A percentile compares a stretch with the other conserved stretches of the same genome.
phyloP scores from a whole-genome alignment of 2,329 filamentous ascomycete species.

The Apiospora rasikravindrae region DNA sequence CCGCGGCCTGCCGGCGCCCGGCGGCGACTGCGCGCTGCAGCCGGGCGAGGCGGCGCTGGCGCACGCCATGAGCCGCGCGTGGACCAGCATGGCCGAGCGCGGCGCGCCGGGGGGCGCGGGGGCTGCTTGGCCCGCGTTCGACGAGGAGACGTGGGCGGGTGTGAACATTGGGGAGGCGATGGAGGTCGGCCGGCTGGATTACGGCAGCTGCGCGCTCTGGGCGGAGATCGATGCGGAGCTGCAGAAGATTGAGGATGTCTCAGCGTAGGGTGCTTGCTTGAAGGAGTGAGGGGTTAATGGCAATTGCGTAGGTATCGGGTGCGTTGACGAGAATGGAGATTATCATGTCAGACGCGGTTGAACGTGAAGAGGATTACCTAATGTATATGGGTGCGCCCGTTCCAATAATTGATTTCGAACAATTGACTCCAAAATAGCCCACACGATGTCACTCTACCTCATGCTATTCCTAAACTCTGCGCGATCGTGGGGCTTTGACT shows the following conservation, averaged over 20 bases:
- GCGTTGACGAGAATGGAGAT: too few species aligned
- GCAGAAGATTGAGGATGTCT: not conserved
- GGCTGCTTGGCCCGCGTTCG: slow-evolving; percentile 28
- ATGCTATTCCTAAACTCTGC: too few species aligned
- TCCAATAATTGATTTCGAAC: too few species aligned
- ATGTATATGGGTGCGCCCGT: too few species aligned
- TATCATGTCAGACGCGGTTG: too few species aligned
- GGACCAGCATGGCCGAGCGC: slow-evolving; percentile 34
- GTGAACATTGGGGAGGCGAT: slow-evolving; percentile 25
- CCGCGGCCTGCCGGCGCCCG: slow-evolving; percentile 28
- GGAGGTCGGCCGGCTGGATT: slow-evolving; percentile 26
- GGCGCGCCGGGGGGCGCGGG: slow-evolving; percentile 26
- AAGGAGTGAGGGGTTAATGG: too few species aligned
- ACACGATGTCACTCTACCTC: too few species aligned
- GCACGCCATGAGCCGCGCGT: slow-evolving; percentile 31
- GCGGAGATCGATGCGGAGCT: slow-evolving; percentile 27
- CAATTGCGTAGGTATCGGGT: not conserved
- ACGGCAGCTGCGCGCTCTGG: slow-evolving; percentile 29
- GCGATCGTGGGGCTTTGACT: too few species aligned
- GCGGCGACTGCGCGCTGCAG: slow-evolving; percentile 34
- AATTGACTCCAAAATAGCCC: too few species aligned
- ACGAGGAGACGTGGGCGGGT: slow-evolving; percentile 23
- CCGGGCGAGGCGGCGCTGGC: slow-evolving; percentile 29
- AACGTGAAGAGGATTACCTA: too few species aligned
- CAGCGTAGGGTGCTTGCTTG: not conserved